These are phyloP conservation scores for Zhuliangozyma parablackwelliae DNA, from an alignment of 1,139 yeast genomes.

Conservation along the genomic window DNA sequence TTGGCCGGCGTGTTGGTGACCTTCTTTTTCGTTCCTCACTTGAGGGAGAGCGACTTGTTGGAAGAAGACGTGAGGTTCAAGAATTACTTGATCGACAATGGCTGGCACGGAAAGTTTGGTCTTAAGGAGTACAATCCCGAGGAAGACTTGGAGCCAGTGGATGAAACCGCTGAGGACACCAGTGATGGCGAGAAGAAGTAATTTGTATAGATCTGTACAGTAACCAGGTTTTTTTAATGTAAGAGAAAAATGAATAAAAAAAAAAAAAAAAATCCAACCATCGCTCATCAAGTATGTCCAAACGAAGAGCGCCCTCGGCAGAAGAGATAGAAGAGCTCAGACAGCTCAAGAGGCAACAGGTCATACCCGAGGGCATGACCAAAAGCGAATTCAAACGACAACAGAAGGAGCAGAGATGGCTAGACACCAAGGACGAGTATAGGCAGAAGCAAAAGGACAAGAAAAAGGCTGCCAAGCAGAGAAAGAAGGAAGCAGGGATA, in stretches of 20 bases:
- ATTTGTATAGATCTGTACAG: background rate
- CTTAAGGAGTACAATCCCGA: constrained; percentile 20
- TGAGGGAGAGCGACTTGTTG: constrained; percentile 62
- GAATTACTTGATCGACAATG: constrained; percentile 56
- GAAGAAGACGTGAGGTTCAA: constrained; percentile 62
- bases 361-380: constrained; percentile 81
- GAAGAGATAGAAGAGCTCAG: constrained; percentile 13
- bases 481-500: constrained; percentile 21
- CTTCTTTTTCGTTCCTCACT: constrained; percentile 61
- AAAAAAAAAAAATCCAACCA: background rate
- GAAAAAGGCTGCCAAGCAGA: constrained; percentile 39
- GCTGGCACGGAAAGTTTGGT: constrained; percentile 66
- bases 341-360: constrained; percentile 8
- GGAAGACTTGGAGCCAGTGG: constrained; percentile 11
- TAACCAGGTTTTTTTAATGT: background rate
- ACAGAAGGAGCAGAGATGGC: constrained; percentile 58
- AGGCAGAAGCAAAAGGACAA: constrained; percentile 49
- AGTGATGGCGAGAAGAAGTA: background rate
- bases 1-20: constrained; percentile 61
- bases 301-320: constrained; percentile 6
- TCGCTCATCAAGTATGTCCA: too few relatives aligned
- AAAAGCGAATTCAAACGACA: constrained; percentile 77
- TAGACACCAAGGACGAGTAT: constrained; percentile 58
- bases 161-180: background rate
- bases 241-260: background rate